Evolutionary conservation across 2,329 filamentous ascomycete species (phyloP), one percentile per base, ranked within the genome.

Genomic region (Clarireedia hainanense): DNA sequence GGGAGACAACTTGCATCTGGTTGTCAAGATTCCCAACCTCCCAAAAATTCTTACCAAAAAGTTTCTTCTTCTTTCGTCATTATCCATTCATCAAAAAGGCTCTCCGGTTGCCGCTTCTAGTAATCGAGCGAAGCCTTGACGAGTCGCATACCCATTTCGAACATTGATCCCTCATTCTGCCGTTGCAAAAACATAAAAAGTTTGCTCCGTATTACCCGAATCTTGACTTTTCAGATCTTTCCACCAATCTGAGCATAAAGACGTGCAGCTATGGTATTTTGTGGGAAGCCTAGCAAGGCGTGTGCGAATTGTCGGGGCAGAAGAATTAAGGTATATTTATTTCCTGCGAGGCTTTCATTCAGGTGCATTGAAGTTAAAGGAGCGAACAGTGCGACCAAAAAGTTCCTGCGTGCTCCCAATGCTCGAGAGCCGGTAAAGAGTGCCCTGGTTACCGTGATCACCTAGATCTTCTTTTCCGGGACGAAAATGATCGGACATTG

Each of bases 391-490:
- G 78, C 63, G 78, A 81, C 61, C 76, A 78, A 63, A 71, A 67
- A 52, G 71, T 74, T 48, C 76, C 77, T 10, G 71, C 73, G 52
- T 81, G 78, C 57, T 77, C 76, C 54, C 78, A 80, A 67, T 81
- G 78, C 63, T 70, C 75, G 54, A 78, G 79, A 65, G 74, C 75
- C 42, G 70, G 74, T 49, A 74, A 77, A 59, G 60, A 69, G 67
- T 80, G 78, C 56, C 75, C 76, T 17, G 78, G 79, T 53, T 80
- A 81, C 61, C 71, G 78, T 40, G 80, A 81, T 61, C 70, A 78
- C 46, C 73, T 79, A 47, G 74, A 79, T 60, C 74, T 80, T 57
- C 78, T 79, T 74, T 80, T 81, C 61, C 74, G 78, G 45, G 76
- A 81, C 64, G 77, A 80, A 66, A 81, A 76, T 63, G 74, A 73